phyloP scores from a whole-genome alignment of 495 filamentous ascomycete species.

The Evernia prunastri region DNA sequence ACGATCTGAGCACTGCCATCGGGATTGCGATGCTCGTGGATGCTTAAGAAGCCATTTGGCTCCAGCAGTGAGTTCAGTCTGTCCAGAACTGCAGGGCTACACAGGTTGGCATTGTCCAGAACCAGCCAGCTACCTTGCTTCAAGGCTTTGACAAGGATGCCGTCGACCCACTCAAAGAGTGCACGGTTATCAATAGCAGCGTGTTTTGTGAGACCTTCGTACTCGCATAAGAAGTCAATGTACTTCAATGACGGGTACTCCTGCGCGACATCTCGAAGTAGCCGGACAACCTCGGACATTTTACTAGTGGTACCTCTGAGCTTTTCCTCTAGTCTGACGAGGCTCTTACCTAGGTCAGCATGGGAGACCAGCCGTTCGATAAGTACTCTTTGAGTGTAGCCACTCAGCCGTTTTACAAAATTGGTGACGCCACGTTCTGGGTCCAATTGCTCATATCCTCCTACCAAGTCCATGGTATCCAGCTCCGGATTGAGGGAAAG shows the following conservation, averaged over 20 bases:
- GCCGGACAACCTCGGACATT: neutral
- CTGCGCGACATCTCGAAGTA: neutral
- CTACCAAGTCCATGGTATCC: constrained; percentile 94
- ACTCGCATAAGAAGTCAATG: constrained; percentile 23
- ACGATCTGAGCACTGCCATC: constrained; percentile 78
- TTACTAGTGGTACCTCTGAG: neutral
- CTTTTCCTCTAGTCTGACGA: constrained; percentile 1
- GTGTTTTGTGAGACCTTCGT: constrained; percentile 37
- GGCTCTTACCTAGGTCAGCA: neutral
- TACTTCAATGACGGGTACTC: constrained; percentile 28
- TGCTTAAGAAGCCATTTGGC: constrained; percentile 74
- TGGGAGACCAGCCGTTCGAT: constrained; percentile 8
- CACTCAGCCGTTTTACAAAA: constrained; percentile 47
- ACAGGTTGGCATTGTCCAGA: constrained; percentile 94
- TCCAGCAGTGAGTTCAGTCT: constrained; percentile 91
- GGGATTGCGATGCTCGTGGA: constrained; percentile 82
- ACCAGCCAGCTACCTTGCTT: constrained; percentile 86
- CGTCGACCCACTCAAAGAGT: constrained; percentile 94
- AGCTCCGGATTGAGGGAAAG: constrained; percentile 86
- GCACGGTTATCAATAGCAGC: constrained; percentile 46
- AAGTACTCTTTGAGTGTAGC: constrained; percentile 4
- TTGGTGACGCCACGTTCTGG: constrained; percentile 57
- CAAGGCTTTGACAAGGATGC: constrained; percentile 79
- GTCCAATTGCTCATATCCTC: constrained; percentile 93
- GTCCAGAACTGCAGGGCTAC: constrained; percentile 89